Evolutionary conservation across 164 flowering plant species (phyloP).

Genomic region (Protea cynaroides): DNA sequence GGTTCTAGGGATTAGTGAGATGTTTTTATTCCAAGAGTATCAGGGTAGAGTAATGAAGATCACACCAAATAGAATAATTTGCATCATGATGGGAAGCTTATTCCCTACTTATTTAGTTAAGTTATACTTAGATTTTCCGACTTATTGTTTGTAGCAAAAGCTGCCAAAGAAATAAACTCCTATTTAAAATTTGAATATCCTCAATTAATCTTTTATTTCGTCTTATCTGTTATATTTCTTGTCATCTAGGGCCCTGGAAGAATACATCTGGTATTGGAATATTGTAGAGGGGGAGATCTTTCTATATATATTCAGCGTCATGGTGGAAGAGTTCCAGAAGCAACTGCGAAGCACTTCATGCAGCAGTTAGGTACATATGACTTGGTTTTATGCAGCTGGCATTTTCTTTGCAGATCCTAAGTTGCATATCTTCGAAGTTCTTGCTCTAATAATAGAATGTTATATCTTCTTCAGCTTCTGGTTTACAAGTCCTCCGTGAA

Average conservation of each 20-base stretch:
- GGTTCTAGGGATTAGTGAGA: neutral
- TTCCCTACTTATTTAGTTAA: no score
- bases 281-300: conserved; percentile 96
- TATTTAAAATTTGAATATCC: neutral
- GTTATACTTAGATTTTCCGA: no score
- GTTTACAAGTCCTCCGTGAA: conserved; percentile 78
- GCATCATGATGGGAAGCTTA: neutral
- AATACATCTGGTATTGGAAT: conserved; percentile 85
- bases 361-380: conserved; percentile 66
- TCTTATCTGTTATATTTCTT: neutral
- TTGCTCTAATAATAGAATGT: conserved; percentile 2
- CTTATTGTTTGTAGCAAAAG: no score
- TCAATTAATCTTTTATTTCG: neutral
- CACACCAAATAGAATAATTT: neutral
- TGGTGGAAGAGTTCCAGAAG: conserved; percentile 80
- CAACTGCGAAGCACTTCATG: conserved; percentile 87
- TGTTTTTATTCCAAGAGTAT: no score
- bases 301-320: conserved; percentile 70
- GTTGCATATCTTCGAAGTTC: neutral
- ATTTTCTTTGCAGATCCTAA: neutral
- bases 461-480: conserved; percentile 54
- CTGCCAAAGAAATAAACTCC: neutral
- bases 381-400: neutral
- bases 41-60: neutral
- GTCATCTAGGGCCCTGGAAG: conserved; percentile 71